Base-by-base conservation (phyloP, 2,329 filamentous ascomycete genomes). In the Gaeumannomyces sp. region DNA sequence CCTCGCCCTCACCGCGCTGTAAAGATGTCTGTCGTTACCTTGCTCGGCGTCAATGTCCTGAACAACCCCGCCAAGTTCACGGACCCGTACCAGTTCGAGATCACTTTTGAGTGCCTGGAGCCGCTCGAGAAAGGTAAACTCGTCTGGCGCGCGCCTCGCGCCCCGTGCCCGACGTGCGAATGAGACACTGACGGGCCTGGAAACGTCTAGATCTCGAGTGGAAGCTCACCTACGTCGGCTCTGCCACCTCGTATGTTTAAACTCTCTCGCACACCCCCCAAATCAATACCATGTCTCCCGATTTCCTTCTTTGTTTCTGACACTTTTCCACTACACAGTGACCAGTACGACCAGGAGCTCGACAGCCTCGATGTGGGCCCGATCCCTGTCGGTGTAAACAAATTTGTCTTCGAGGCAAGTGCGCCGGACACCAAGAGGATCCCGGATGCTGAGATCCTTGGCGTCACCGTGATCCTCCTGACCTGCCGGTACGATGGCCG, bases 181-280 rank as follows among this genome's bases (percentile, higher is more conserved):
- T 19, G 8, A 33, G 29, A 27, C 38, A 61, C 60, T 65, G 33
- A 56, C 63, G 70, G 74, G 68, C 72, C 65, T 38, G 33, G 64
- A 56, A 53, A 38, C 14, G 45, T 28, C 53, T 72, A 96, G 95
- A 99, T 80, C 88, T 99, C 67, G 95, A 99, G 80, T 99, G 95
- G 95, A 99, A 99, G 80, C 84, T 99, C 73, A 99, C 93, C 76
- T 99, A 99, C 73, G 95, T 99, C 75, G 96, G 95, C 73, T 99
- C 95, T 71, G 95, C 96, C 69, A 98, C 94, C 65, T 97, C 92
- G 91, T 96, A 83, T 82, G 90, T 84, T 70, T 22, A n/a, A 53
- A 22, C 45, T 50, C 45, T 22, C n/a, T 53, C n/a, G 22, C 45
- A 53, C 45, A 25, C 45, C 45, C n/a, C 64, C 64, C 63, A 64